phyloP scores from a whole-genome alignment of 495 filamentous ascomycete species.

The Penicillium diatomitis region DNA sequence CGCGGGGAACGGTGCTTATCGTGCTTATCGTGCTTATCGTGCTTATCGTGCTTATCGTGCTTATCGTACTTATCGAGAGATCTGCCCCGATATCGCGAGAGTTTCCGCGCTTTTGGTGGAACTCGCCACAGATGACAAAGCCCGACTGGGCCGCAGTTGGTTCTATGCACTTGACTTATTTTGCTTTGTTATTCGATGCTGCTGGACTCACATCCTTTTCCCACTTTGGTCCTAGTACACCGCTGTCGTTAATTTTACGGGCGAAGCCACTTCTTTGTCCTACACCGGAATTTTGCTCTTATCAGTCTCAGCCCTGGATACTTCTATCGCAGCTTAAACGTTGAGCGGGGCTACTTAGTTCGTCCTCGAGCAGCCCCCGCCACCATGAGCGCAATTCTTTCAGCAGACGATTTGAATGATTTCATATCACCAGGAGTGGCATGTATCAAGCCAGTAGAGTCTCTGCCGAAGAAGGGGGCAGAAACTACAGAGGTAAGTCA shows the following conservation, averaged over 20 bases:
- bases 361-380: constrained; percentile 12
- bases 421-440: constrained; percentile 97
- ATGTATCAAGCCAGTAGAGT: constrained; percentile 96
- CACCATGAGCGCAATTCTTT: constrained; percentile 91
- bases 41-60: constrained; percentile 15
- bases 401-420: constrained; percentile 93
- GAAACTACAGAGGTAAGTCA: constrained; percentile 26
- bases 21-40: not conserved
- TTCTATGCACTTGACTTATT: constrained; percentile 5
- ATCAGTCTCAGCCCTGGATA: no score
- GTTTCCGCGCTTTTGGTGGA: no score
- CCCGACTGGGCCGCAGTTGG: constrained; percentile 12
- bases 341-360: constrained; percentile 3
- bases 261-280: no score
- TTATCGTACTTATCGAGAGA: no score
- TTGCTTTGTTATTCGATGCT: not conserved
- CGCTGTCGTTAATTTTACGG: no score
- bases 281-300: no score
- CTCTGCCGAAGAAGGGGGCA: constrained; percentile 53
- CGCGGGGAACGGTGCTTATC: constrained; percentile 19
- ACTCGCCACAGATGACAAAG: constrained; percentile 33
- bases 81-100: constrained; percentile 15
- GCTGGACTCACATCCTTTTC: not conserved
- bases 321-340: no score
- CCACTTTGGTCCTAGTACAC: no score